These are phyloP conservation scores for Wickerhamiella pararugosa DNA, from an alignment of 1,139 yeast species.

Conservation along the genomic window DNA sequence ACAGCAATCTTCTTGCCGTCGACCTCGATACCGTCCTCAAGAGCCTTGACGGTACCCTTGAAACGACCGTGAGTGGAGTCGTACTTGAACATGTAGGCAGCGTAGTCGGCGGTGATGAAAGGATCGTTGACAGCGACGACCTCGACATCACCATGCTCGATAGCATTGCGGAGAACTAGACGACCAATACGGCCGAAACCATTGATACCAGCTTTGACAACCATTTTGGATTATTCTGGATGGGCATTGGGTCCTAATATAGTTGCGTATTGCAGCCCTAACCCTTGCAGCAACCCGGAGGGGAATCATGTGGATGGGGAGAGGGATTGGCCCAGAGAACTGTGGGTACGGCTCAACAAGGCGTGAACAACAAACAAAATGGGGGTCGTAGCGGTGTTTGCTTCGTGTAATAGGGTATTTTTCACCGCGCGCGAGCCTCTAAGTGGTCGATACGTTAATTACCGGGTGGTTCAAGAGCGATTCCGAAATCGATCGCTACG, in stretches of 20 bases:
- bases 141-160: conserved; percentile 49
- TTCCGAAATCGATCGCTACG: too few species aligned
- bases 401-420: too few species aligned
- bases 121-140: conserved; percentile 78
- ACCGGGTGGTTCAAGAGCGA: too few species aligned
- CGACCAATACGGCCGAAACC: conserved; percentile 88
- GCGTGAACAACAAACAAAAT: too few species aligned
- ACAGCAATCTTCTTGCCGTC: conserved; percentile 55
- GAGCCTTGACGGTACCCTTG: conserved; percentile 50
- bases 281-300: background rate
- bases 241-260: conserved; percentile 1
- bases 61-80: conserved; percentile 74
- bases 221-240: conserved; percentile 18
- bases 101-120: conserved; percentile 68
- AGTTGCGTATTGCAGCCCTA: conserved; percentile 4
- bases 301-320: too few species aligned
- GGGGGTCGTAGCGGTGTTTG: too few species aligned
- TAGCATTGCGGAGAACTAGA: conserved; percentile 61
- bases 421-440: too few species aligned
- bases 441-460: too few species aligned
- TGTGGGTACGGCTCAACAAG: too few species aligned
- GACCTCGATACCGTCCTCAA: conserved; percentile 44
- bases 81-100: conserved; percentile 79
- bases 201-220: conserved; percentile 54
- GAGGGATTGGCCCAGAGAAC: too few species aligned